Conservation (phyloP, 1,284 basidiomycete species). For the Papiliotrema nemorosa region DNA sequence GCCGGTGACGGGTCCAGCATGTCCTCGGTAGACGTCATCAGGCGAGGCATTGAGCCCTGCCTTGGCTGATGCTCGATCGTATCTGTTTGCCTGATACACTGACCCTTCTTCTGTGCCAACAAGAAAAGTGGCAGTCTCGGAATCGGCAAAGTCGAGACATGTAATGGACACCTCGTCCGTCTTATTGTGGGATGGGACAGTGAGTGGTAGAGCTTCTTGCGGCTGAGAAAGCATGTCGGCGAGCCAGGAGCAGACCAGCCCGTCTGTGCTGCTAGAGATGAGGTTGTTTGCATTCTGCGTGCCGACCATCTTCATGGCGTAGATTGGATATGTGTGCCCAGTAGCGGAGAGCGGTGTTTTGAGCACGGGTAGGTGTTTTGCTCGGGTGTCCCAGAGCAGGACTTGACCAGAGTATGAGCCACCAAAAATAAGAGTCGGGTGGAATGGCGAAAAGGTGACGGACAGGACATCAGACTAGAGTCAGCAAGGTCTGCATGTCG, state of each 20-base stretch:
- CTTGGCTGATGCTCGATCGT: slow-evolving; percentile 93
- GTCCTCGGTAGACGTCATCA: slow-evolving; percentile 84
- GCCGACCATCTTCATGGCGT: slow-evolving; percentile 94
- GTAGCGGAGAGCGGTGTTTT: slow-evolving; percentile 93
- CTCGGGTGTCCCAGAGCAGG: slow-evolving; percentile 96
- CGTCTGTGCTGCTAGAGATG: slow-evolving; percentile 93
- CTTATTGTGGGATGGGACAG: slow-evolving; percentile 81
- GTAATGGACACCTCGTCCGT: slow-evolving; percentile 95
- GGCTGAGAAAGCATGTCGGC: slow-evolving; percentile 98
- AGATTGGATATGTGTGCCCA: slow-evolving; percentile 97
- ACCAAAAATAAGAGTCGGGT: slow-evolving; percentile 93
- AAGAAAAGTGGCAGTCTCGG: slow-evolving; percentile 93
- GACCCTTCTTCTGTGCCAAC: slow-evolving; percentile 97
- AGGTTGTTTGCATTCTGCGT: slow-evolving; percentile 97
- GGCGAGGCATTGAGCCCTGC: slow-evolving; percentile 75
- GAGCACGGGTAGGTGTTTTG: slow-evolving; percentile 88
- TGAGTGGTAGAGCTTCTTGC: slow-evolving; percentile 87
- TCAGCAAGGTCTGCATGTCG: not conserved
- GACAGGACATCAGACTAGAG: slow-evolving; percentile 89
- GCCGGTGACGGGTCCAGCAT: slow-evolving; percentile 88
- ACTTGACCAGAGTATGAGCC: slow-evolving; percentile 99
- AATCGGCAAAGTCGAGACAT: slow-evolving; percentile 84
- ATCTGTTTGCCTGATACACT: slow-evolving; percentile 90
- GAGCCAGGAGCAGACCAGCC: slow-evolving; percentile 94
- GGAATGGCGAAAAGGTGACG: slow-evolving; percentile 94